Evolutionary conservation across 768 basidiomycete species (phyloP).

Genomic region (Boletus patriciae): DNA sequence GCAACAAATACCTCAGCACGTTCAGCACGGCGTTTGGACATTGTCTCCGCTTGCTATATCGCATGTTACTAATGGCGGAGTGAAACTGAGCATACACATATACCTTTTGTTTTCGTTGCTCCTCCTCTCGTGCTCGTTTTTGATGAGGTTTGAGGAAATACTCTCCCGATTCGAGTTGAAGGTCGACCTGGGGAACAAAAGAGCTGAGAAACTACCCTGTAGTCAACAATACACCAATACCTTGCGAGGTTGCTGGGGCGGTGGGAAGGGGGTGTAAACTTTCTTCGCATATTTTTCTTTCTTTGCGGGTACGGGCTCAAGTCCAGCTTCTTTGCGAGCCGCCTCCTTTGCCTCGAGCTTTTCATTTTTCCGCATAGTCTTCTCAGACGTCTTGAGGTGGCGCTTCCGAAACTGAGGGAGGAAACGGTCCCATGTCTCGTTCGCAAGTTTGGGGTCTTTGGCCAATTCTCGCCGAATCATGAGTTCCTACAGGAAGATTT

Average conservation of each 20-base stretch:
- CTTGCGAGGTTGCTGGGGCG: constrained; percentile 90
- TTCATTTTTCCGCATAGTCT: constrained; percentile 89
- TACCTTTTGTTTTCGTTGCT: constrained; percentile 69
- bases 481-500: constrained; percentile 62
- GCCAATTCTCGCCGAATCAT: constrained; percentile 98
- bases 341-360: constrained; percentile 57
- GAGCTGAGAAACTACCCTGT: constrained; percentile 5
- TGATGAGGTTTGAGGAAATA: constrained; percentile 95
- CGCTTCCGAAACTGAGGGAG: constrained; percentile 92
- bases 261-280: constrained; percentile 98
- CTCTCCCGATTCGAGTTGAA: constrained; percentile 95
- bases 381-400: constrained; percentile 91
- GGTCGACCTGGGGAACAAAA: constrained; percentile 60
- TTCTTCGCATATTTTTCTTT: constrained; percentile 73
- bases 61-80: constrained; percentile 1
- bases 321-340: constrained; percentile 65
- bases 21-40: constrained; percentile 68
- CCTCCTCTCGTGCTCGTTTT: constrained; percentile 74
- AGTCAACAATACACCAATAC: constrained; percentile 38
- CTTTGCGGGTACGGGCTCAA: constrained; percentile 41
- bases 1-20: constrained; percentile 88
- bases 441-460: constrained; percentile 94
- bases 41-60: constrained; percentile 73
- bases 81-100: background rate
- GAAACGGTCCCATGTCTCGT: constrained; percentile 96